Evolutionary conservation across 768 basidiomycete genomes (phyloP), one percentile per base, ranked within the genome.

Genomic region (Calocybe indica): DNA sequence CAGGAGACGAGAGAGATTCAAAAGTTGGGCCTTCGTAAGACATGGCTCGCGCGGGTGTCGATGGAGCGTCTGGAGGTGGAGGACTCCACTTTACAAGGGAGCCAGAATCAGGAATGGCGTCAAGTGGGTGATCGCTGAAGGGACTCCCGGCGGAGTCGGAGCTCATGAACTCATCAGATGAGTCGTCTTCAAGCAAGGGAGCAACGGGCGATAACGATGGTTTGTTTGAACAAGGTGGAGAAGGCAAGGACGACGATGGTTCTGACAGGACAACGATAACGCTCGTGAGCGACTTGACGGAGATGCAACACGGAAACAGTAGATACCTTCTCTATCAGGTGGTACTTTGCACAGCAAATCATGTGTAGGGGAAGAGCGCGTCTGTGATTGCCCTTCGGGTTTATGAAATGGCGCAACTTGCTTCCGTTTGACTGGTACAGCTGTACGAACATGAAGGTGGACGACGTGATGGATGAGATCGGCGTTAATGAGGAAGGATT

Each of bases 381-480:
- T 22, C 22, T 22, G 22, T 4, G 22, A 22, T 4, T 1, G 63
- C 66, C 47, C 74, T 64, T 52, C 65, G 22, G 22, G 22, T 22
- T 22, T 22, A 22, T 22, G 22, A 22, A 22, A 22, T 22, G 22
- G 22, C 22, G 22, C 22, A 22, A 22, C 22, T 4, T 22, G 22
- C 22, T 22, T 22, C 30, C 69, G 69, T 22, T 54, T 60, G 49
- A 77, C 66, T n/a, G 78, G 73, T 37, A 68, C 57, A 34, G 70
- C 65, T 28, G 62, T 63, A 43, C 60, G 66, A 37, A 78, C 66
- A 56, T 83, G 82, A 8, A 75, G 70, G 28, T 63, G 57, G 10
- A 68, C 57, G 37, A 82, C 71, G 55, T 83, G 82, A 6, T 63
- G 52, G 2, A 63, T 57, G 28, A 82, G 70, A 11, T 68, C 68